phyloP scores from a whole-genome alignment of 305 asterid species.

The Fraxinus sp. region DNA sequence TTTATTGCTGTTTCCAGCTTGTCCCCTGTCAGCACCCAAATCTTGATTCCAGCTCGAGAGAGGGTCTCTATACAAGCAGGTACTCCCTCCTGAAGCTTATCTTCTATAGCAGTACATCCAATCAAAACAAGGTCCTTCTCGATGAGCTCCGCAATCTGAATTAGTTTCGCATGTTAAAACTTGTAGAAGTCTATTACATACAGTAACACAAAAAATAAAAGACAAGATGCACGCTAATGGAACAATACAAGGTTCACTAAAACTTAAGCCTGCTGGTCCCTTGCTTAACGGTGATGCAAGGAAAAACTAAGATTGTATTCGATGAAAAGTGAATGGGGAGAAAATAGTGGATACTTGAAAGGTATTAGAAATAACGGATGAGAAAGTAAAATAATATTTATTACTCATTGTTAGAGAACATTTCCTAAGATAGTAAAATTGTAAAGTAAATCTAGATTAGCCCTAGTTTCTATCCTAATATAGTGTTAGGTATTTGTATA shows the following conservation, averaged over 20 bases:
- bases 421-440: too few species aligned
- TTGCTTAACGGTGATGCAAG: neutral
- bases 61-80: conserved; percentile 97
- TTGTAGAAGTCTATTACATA: conserved; percentile 6
- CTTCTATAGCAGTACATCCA: conserved; percentile 99
- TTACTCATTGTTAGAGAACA: too few species aligned
- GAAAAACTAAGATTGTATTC: neutral
- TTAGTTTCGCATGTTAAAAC: conserved; percentile 21
- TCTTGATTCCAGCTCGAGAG: conserved; percentile 96
- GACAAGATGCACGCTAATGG: neutral
- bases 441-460: too few species aligned
- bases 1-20: conserved; percentile 99
- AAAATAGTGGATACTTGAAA: neutral
- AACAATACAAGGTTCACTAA: neutral
- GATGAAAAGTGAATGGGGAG: neutral
- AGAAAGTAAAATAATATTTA: neutral
- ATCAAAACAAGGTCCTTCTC: conserved; percentile 88
- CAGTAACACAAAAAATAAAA: conserved; percentile 16
- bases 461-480: too few species aligned
- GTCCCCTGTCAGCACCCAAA: conserved; percentile 99
- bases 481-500: too few species aligned
- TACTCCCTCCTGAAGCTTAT: conserved; percentile 99
- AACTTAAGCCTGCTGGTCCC: neutral
- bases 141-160: conserved; percentile 88
- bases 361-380: neutral